Evolutionary conservation across 345 rosid genomes (phyloP), one percentile per base, ranked within the genome.

Genomic region (Hibiscus syriacus): DNA sequence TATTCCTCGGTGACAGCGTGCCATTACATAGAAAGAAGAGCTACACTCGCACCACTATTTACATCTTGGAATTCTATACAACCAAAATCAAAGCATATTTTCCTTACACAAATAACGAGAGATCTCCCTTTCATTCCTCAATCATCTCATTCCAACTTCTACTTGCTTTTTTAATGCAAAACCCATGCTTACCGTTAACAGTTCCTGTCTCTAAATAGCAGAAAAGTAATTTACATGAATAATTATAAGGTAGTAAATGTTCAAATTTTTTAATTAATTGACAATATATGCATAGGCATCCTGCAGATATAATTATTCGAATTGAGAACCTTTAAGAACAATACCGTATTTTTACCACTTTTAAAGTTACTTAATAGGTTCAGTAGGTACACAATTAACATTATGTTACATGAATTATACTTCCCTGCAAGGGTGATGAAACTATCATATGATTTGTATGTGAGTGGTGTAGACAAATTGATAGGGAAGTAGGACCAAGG

Each of bases 41-140:
- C 79, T 65, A 71, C 43, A 36, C 27, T 29, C 14, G 74, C 43
- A 75, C 72, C 30, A 25, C 69, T n/a, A n/a, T 27, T 3, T 55
- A 25, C 14, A 39, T 50, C 59, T 68, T 27, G 57, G 67, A 41
- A 22, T 70, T 70, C 74, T 61, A 54, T 12, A 43, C 13, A 13
- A 43, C 48, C 13, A 68, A 49, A 13, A 8, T 61, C 34, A 53
- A 70, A 39, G 69, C 69, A n/a, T n/a, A n/a, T n/a, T n/a, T n/a
- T n/a, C n/a, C n/a, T n/a, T n/a, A n/a, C n/a, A n/a, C n/a, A n/a
- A 74, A 32, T 64, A 73, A 71, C 77, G 66, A 80, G 81, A 73
- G 81, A 84, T 78, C 74, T 77, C 64, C 80, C 82, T 77, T 77
- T 77, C 73, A 80, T 79, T 73, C 79, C 72, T 73, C 77, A 78